Base-by-base conservation (phyloP, 371 early-diverging fungal species). In the Apophysomyces sp. region DNA sequence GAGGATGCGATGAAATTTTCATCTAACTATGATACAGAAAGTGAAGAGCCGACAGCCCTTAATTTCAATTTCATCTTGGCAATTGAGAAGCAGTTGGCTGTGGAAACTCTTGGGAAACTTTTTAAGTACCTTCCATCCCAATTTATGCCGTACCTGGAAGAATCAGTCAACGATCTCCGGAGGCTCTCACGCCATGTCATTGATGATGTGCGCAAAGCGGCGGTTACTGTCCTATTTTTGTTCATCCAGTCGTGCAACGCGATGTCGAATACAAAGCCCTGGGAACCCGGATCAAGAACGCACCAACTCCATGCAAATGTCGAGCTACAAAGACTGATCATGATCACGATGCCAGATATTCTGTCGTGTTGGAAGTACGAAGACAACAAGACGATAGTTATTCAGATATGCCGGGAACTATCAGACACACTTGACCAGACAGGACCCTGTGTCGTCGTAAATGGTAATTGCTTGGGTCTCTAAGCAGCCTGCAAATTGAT, bases 71-170 rank as follows among this genome's bases (percentile, higher is more conserved):
- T 92, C 31, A 93, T 91, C 24, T 78, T 94, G 65, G 90, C 94
- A 4, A 92, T 93, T 16, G 96, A 95, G 66, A 95, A 95, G 75
- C 93, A 93, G 65, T 84, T 90, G 40, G 94, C 94, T n/a, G 86
- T 88, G 12, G 92, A 92, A 62, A 89, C 91, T 1, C 80, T 91
- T 27, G 94, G 89, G 31, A 92, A 94, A 67, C 69, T 95, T 27
- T 94, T 94, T 74, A 84, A 83, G 52, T 83, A 89, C 59, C 89
- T 93, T 7, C 74, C 82, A 8, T 60, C 79, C 0, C 80, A 85
- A 28, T 94, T 93, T 68, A 72, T 94, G 77, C 93, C 95, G 1
- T 94, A 92, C 64, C 85, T 92, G n/a, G 87, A 89, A 55, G 75
- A 78, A 18, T 78, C 83, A 21, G 72, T 92, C 21, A 70, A 84